These are phyloP conservation scores for Avena atlantica DNA, from an alignment of 176 grass and related monocot species.

Conservation along the genomic window DNA sequence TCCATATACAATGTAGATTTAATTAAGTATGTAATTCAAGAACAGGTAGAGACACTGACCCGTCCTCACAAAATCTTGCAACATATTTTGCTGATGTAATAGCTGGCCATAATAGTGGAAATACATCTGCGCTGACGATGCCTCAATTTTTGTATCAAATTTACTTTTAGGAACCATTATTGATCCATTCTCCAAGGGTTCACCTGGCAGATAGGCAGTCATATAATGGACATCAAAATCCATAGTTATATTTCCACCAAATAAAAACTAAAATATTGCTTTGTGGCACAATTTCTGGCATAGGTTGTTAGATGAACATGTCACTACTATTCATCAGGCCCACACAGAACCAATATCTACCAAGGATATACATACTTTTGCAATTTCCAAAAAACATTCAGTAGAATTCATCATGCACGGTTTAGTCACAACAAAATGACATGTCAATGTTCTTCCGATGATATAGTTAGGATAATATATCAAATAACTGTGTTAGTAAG, in stretches of 20 bases:
- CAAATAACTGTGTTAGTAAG: background rate
- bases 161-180: constrained; percentile 73
- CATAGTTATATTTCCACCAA: background rate
- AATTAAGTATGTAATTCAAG: background rate
- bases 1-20: background rate
- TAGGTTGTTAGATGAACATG: constrained; percentile 24
- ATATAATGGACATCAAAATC: constrained; percentile 32
- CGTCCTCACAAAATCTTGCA: constrained; percentile 99
- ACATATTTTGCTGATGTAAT: constrained; percentile 99
- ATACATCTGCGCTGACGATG: constrained; percentile 98
- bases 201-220: constrained; percentile 54
- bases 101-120: constrained; percentile 99
- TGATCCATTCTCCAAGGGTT: constrained; percentile 78
- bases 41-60: constrained; percentile 54
- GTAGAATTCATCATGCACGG: background rate
- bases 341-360: constrained; percentile 4
- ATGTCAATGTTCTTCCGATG: background rate
- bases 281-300: background rate
- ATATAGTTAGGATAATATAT: constrained; percentile 1
- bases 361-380: constrained; percentile 3
- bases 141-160: constrained; percentile 99
- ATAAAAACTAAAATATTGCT: background rate
- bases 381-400: constrained; percentile 19
- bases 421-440: background rate
- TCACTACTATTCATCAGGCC: constrained; percentile 21